Base-by-base conservation (phyloP, 495 filamentous ascomycete genomes). In the Hyaloscypha bicolor region DNA sequence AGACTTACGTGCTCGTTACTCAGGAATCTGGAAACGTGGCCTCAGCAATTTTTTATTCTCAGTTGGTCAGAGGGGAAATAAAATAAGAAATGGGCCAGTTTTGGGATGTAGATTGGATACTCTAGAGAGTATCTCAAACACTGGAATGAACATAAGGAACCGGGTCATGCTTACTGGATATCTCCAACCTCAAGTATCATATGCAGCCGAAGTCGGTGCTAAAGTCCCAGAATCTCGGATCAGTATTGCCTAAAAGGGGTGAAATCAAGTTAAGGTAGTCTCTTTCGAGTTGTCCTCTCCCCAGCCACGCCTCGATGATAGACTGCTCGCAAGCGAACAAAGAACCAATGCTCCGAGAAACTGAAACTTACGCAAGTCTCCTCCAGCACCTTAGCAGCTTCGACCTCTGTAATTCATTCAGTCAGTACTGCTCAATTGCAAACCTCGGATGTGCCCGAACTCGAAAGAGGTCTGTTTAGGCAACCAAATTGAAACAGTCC, bases 121-220 rank as follows among this genome's bases (percentile, higher is more conserved):
- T 25, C 25, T 25, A 25, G 1, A 25, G 12, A 6, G 35, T 37
- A 48, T 48, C 42, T 14, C 35, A 14, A 48, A 48, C 9, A 48
- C 12, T 19, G 16, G 42, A 16, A 14, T 4, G 9, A 4, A 4
- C 16, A 48, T 8, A 3, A 19, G 42, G 1, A 48, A 48, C 4
- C 4, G 42, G 42, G 42, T 48, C 11, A 4, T 19, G 4, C 42
- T 48, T 48, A 48, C 32, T 61, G 59, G 4, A 61, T 90, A 73
- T 94, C 91, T 58, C 91, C 91, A 19, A 93, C 83, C 66, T 91
- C 90, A 6, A 93, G 80, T 30, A 93, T 77, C 90, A 93, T 93
- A 75, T 93, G 90, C 71, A 94, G 77, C 4, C 87, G 80, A 37
- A 90, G 77, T 3, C 84, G 76, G 63, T 87, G 76, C 42, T 48